Evolutionary conservation across 2,329 filamentous ascomycete species (phyloP), one percentile per base, ranked within the genome.

Genomic region (Seiridium cupressi): DNA sequence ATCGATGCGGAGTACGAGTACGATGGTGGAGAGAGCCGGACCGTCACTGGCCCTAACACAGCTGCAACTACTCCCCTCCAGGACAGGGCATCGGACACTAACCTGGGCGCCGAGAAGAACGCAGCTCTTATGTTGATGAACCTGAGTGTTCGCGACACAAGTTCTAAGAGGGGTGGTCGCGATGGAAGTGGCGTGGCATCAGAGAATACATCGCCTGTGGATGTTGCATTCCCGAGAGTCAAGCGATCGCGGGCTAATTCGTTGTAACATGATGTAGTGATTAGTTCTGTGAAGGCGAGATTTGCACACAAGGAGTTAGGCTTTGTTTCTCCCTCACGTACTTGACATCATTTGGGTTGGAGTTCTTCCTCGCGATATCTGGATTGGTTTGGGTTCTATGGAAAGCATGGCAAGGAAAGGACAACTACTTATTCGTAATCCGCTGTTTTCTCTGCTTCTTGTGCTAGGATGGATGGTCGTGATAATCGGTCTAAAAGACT

Each of bases 61-160:
- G 51, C 60, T 8, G 56, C 49, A 9, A 55, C 49, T 18, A 61
- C 55, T 35, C 60, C 60, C 6, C 32, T 55, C 7, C 44, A 46
- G 5, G 42, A 35, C 38, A n/a, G 44, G 38, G 13, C 47, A 35
- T 10, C 44, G 36, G 53, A 48, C 35, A 35, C 61, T 9, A 47
- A 44, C 44, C 64, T 63, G 6, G 74, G 73, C 0, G 70, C 70
- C 10, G 77, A 81, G 55, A 79, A 77, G 66, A 80, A 79, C 49
- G 81, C 79, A 1, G 81, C 81, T 18, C 70, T 79, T 61, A 67
- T 81, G 5, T 68, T 83, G 44, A 76, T 83, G 78, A 79, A 79
- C 56, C 73, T 83, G 34, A 78, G 78, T 60, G 73, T 80, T 26
- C 68, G 72, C 55, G 77, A 79, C 62, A 59, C 66, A 26, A 55